phyloP scores from a whole-genome alignment of 352 stramenopile species.

The Thalassiosira gravida region DNA sequence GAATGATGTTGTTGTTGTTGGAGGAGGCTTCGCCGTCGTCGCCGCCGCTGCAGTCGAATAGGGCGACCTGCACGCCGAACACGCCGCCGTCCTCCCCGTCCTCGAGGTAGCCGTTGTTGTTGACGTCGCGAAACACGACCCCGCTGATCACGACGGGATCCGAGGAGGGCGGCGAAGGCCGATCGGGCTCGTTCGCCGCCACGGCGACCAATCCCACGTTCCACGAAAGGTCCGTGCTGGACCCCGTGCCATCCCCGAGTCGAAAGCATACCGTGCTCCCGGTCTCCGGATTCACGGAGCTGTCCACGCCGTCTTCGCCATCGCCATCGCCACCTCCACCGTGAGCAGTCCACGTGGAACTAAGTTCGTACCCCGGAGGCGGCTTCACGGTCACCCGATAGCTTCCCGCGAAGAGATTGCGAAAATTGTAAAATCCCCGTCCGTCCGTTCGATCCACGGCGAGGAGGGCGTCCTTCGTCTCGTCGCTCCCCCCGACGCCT shows the following conservation, averaged over 20 bases:
- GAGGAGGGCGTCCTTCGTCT: slow-evolving; percentile 17
- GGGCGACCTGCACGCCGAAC: slow-evolving; percentile 25
- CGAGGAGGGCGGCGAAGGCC: neutral
- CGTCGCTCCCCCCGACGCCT: too few relatives aligned
- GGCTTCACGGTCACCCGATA: slow-evolving; percentile 32
- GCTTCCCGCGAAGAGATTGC: slow-evolving; percentile 33
- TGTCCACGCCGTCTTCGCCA: slow-evolving; percentile 13
- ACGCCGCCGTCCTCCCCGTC: slow-evolving; percentile 36
- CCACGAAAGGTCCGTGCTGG: slow-evolving; percentile 39
- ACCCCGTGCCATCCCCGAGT: slow-evolving; percentile 19
- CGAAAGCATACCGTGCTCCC: slow-evolving; percentile 29
- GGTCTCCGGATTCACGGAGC: slow-evolving; percentile 33
- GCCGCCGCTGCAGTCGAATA: slow-evolving; percentile 46
- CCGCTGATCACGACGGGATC: slow-evolving; percentile 28
- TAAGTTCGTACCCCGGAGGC: slow-evolving; percentile 19
- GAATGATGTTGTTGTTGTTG: slow-evolving; percentile 1
- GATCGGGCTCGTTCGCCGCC: neutral
- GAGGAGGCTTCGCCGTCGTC: neutral
- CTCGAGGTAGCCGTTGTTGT: slow-evolving; percentile 52
- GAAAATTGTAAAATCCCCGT: slow-evolving; percentile 45
- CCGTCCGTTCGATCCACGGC: slow-evolving; percentile 27
- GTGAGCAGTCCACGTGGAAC: slow-evolving; percentile 31
- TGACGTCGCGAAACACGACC: slow-evolving; percentile 48
- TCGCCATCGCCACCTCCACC: neutral
- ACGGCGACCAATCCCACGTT: slow-evolving; percentile 38